Conservation (phyloP, 345 rosid species). For the Turnera subulata region DNA sequence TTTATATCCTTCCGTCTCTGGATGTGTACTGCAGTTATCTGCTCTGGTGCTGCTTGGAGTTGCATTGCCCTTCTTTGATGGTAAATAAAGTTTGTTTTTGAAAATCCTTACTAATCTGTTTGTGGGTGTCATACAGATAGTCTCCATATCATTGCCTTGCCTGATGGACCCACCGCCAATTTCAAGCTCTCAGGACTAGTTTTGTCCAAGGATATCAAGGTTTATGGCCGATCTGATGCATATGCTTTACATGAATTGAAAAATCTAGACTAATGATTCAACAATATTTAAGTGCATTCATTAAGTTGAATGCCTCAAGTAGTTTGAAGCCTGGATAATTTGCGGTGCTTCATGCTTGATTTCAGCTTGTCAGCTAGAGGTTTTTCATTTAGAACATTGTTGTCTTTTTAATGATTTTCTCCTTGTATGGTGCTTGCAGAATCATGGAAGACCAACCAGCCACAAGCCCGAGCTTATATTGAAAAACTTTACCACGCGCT, state of each 20-base stretch:
- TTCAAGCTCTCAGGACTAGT: conserved; percentile 84
- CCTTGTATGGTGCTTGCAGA: conserved; percentile 31
- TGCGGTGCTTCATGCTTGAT: too few species aligned
- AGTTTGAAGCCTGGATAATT: too few species aligned
- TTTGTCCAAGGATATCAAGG: conserved; percentile 89
- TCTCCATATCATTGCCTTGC: conserved; percentile 71
- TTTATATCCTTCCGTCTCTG: background rate
- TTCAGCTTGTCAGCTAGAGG: too few species aligned
- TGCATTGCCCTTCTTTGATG: background rate
- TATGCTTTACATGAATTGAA: too few species aligned
- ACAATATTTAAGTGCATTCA: too few species aligned
- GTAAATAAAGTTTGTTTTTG: too few species aligned
- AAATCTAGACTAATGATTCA: too few species aligned
- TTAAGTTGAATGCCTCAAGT: too few species aligned
- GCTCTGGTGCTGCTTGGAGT: background rate
- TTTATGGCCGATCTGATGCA: conserved; percentile 14
- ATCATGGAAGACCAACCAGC: conserved; percentile 91
- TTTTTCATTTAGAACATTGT: too few species aligned
- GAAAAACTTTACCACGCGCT: conserved; percentile 80
- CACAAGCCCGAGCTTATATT: conserved; percentile 86
- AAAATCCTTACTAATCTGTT: too few species aligned
- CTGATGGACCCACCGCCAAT: conserved; percentile 92
- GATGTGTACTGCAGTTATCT: background rate
- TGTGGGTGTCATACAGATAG: conserved; percentile 62
- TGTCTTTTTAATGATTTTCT: too few species aligned